These are phyloP conservation scores for Pestalotiopsis sp. DNA, from an alignment of 2,329 filamentous ascomycete species.

Conservation along the genomic window DNA sequence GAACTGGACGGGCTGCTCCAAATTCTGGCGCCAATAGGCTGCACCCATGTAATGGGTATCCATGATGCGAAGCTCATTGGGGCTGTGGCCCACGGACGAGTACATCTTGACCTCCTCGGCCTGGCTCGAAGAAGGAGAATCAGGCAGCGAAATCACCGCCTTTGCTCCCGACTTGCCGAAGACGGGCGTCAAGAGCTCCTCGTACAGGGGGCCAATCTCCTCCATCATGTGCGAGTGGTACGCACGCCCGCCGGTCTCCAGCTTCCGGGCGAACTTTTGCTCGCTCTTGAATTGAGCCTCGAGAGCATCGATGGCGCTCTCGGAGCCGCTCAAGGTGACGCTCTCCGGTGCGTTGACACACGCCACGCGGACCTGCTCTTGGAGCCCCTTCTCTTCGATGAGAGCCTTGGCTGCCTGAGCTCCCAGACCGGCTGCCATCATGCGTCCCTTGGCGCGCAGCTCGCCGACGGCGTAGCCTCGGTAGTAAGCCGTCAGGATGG, in stretches of 20 bases:
- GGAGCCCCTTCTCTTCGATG: neutral
- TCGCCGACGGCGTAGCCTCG: neutral
- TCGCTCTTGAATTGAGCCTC: neutral
- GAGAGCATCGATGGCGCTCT: slow-evolving; percentile 5
- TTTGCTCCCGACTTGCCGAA: neutral
- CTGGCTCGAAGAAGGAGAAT: neutral
- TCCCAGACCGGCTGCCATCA: neutral
- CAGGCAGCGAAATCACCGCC: neutral
- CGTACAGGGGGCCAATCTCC: slow-evolving; percentile 15
- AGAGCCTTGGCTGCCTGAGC: neutral
- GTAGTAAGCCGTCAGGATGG: neutral
- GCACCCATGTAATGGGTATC: neutral
- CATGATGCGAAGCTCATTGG: neutral
- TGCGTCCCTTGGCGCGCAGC: neutral
- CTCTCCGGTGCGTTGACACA: slow-evolving; percentile 9
- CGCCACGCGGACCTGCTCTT: neutral
- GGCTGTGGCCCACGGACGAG: slow-evolving; percentile 2
- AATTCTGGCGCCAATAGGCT: slow-evolving; percentile 1
- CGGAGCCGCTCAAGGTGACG: slow-evolving; percentile 3
- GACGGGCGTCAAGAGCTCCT: neutral
- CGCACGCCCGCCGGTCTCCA: slow-evolving; percentile 18
- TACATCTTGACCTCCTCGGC: neutral
- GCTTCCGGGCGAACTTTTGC: neutral
- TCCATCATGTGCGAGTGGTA: slow-evolving; percentile 22
- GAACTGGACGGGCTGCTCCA: slow-evolving; percentile 8